phyloP scores from a whole-genome alignment of 495 filamentous ascomycete species.

The Zalerion maritima region DNA sequence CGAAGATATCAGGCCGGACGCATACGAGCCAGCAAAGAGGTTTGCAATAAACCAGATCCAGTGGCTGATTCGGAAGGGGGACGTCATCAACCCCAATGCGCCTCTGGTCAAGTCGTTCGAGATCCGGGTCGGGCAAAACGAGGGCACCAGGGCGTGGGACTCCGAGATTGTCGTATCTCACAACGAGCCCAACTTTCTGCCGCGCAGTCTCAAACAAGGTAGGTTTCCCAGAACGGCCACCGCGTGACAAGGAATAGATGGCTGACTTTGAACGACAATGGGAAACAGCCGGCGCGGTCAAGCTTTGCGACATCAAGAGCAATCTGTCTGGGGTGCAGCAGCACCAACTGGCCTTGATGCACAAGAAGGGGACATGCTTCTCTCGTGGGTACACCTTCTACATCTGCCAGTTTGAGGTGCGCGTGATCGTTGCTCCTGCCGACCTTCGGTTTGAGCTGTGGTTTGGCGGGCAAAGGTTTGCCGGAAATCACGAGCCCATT shows the following conservation, averaged over 20 bases:
- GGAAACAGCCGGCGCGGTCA: constrained; percentile 23
- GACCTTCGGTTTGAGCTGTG: constrained; percentile 42
- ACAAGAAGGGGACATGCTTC: constrained; percentile 20
- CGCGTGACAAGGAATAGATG: constrained; percentile 5
- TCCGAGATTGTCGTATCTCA: constrained; percentile 35
- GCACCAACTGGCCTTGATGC: constrained; percentile 17
- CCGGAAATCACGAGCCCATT: constrained; percentile 35
- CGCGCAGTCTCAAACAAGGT: constrained; percentile 24
- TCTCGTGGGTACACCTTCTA: constrained; percentile 28
- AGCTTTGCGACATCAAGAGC: constrained; percentile 23
- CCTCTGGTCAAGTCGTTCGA: constrained; percentile 28
- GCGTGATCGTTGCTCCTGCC: constrained; percentile 37
- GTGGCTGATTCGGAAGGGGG: constrained; percentile 41
- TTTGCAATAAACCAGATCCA: constrained; percentile 39
- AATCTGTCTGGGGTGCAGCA: constrained; percentile 19
- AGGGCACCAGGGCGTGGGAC: constrained; percentile 26
- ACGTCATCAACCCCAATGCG: constrained; percentile 18
- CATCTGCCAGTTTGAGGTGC: constrained; percentile 34
- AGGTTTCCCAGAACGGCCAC: constrained; percentile 1
- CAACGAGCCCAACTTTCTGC: constrained; percentile 23
- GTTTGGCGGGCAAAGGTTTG: constrained; percentile 31
- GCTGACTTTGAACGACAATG: constrained; percentile 15
- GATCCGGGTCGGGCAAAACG: constrained; percentile 27
- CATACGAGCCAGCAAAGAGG: constrained; percentile 24
- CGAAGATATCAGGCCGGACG: constrained; percentile 26